A percentile compares a stretch with the other conserved stretches of the same genome.
Conservation (phyloP, 2,329 filamentous ascomycete species). For the Paecilomyces sp. region DNA sequence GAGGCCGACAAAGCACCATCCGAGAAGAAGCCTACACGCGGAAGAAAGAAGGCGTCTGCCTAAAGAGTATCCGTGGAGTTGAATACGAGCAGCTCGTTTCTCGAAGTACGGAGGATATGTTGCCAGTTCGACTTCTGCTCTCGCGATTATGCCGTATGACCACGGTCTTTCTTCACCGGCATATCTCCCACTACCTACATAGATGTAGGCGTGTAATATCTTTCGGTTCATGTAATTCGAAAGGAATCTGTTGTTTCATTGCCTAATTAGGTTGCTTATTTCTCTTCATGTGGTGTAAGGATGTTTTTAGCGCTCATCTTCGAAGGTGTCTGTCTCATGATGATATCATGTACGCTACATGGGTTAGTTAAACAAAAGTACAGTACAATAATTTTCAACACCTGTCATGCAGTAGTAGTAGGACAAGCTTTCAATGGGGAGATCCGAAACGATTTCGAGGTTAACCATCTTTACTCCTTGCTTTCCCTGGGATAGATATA, state of each 20-base stretch:
- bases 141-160: neutral
- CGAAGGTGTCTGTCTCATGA: neutral
- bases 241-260: neutral
- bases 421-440: neutral
- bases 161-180: neutral
- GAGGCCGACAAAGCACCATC: neutral
- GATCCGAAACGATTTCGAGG: neutral
- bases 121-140: neutral
- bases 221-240: neutral
- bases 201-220: neutral
- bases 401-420: neutral
- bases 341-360: neutral
- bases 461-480: neutral
- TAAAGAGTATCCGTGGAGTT: neutral
- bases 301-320: neutral
- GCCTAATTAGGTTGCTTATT: neutral
- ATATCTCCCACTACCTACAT: neutral
- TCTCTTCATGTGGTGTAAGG: neutral
- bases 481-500: neutral
- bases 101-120: neutral
- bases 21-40: neutral
- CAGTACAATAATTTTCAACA: neutral
- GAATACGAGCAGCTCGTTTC: neutral
- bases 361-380: neutral
- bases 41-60: conserved; percentile 3